A percentile compares a stretch with the other conserved stretches of the same genome.
These are phyloP conservation scores for Fraxinus floribunda DNA, from an alignment of 305 asterid genomes.

Conservation along the genomic window DNA sequence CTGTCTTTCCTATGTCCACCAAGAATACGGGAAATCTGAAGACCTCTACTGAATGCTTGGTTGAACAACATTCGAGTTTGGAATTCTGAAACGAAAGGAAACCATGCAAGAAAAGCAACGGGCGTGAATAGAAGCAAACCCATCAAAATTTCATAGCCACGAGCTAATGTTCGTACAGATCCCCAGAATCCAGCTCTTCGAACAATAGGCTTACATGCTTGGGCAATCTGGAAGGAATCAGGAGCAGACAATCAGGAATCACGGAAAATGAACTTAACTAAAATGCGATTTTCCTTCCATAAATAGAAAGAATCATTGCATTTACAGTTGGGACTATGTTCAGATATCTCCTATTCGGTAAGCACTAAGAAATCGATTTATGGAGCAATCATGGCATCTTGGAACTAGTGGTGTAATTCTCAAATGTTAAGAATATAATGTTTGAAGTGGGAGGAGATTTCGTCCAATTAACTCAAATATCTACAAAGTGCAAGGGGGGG, in stretches of 20 bases:
- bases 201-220: slow-evolving; percentile 77
- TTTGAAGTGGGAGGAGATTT: not conserved
- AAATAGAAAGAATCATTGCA: not conserved
- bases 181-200: slow-evolving; percentile 78
- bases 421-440: not conserved
- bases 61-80: slow-evolving; percentile 91
- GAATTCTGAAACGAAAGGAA: slow-evolving; percentile 85
- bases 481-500: not conserved
- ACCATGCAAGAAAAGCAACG: slow-evolving; percentile 88
- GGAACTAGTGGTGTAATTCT: not conserved
- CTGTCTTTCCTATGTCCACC: slow-evolving; percentile 88
- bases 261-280: not conserved
- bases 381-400: not conserved
- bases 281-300: not conserved
- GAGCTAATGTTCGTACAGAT: slow-evolving; percentile 71
- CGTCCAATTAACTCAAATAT: not conserved
- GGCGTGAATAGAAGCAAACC: slow-evolving; percentile 84
- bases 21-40: slow-evolving; percentile 90
- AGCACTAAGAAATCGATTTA: not conserved
- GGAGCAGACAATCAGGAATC: not conserved
- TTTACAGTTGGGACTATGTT: not conserved
- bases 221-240: slow-evolving; percentile 60
- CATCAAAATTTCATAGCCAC: slow-evolving; percentile 85
- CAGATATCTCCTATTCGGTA: not conserved
- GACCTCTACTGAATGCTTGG: slow-evolving; percentile 96